These are phyloP conservation scores for Dioscorea dumetorum DNA, from an alignment of 106 monocot genomes.

Conservation along the genomic window DNA sequence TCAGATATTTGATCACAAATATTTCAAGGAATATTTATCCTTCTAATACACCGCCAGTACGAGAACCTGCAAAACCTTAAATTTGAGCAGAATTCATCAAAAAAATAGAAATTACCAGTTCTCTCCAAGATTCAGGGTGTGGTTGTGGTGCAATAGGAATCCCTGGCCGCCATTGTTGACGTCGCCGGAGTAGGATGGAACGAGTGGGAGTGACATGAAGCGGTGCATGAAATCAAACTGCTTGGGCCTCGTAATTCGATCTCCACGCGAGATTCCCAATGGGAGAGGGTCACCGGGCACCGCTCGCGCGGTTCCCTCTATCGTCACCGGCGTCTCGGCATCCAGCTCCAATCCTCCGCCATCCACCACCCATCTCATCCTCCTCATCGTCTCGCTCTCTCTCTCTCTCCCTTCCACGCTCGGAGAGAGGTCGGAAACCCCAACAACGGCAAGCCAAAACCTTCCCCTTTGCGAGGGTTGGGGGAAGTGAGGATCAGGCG, in stretches of 20 bases:
- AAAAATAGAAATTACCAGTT: conserved; percentile 36
- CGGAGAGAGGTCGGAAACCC: not conserved
- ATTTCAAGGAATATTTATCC: too few relatives aligned
- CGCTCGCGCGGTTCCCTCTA: conserved; percentile 70
- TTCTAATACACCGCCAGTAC: too few relatives aligned
- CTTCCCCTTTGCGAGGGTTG: too few relatives aligned
- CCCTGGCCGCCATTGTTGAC: conserved; percentile 19
- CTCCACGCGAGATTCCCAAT: conserved; percentile 70
- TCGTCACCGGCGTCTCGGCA: conserved; percentile 61
- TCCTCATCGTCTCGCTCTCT: conserved; percentile 27
- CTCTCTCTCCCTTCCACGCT: not conserved
- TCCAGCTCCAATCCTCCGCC: conserved; percentile 70
- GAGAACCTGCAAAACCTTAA: too few relatives aligned
- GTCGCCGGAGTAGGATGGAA: conserved; percentile 53
- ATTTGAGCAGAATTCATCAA: too few relatives aligned
- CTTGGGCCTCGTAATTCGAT: conserved; percentile 68
- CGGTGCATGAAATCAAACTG: conserved; percentile 97
- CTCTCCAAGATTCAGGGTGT: conserved; percentile 35
- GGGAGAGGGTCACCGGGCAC: conserved; percentile 72
- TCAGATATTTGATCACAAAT: too few relatives aligned
- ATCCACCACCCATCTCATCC: conserved; percentile 56
- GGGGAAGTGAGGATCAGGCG: too few relatives aligned
- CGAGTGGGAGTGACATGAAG: conserved; percentile 86
- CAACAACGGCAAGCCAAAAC: not conserved
- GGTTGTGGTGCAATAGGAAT: conserved; percentile 45